These are phyloP conservation scores for Entomortierella parvispora DNA, from an alignment of 192 early-diverging fungal genomes.

Conservation along the genomic window DNA sequence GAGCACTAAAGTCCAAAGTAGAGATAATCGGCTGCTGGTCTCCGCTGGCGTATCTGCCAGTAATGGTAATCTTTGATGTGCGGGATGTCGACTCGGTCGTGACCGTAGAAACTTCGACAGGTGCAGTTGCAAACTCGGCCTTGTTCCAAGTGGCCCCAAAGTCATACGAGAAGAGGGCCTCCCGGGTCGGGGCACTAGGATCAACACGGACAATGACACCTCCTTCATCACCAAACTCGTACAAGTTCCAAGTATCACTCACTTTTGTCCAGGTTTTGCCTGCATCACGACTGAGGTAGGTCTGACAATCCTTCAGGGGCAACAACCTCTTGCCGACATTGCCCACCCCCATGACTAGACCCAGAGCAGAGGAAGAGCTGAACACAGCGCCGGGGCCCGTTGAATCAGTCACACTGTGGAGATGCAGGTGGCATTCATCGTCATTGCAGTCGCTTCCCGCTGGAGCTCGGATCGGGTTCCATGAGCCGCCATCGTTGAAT, in stretches of 20 bases:
- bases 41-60: slow-evolving; percentile 59
- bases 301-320: slow-evolving; percentile 70
- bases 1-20: slow-evolving; percentile 45
- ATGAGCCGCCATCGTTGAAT: slow-evolving; percentile 84
- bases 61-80: slow-evolving; percentile 79
- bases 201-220: slow-evolving; percentile 80
- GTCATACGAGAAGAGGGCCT: slow-evolving; percentile 79
- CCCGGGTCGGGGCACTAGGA: slow-evolving; percentile 75
- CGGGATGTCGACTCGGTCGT: slow-evolving; percentile 72
- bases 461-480: slow-evolving; percentile 28
- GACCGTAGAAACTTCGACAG: slow-evolving; percentile 70
- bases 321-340: slow-evolving; percentile 78
- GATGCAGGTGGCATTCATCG: slow-evolving; percentile 76
- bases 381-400: slow-evolving; percentile 70
- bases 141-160: slow-evolving; percentile 80
- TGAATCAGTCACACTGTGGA: slow-evolving; percentile 81
- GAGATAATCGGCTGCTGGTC: slow-evolving; percentile 35
- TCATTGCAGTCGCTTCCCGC: slow-evolving; percentile 29
- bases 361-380: slow-evolving; percentile 76
- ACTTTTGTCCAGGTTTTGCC: slow-evolving; percentile 87
- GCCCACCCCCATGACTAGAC: slow-evolving; percentile 91
- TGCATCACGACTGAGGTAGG: slow-evolving; percentile 86
- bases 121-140: slow-evolving; percentile 65
- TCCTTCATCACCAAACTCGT: slow-evolving; percentile 95
- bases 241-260: slow-evolving; percentile 69